phyloP scores from a whole-genome alignment of 225 moss, liverwort and hornwort species.

The Sphagnum contortum region DNA sequence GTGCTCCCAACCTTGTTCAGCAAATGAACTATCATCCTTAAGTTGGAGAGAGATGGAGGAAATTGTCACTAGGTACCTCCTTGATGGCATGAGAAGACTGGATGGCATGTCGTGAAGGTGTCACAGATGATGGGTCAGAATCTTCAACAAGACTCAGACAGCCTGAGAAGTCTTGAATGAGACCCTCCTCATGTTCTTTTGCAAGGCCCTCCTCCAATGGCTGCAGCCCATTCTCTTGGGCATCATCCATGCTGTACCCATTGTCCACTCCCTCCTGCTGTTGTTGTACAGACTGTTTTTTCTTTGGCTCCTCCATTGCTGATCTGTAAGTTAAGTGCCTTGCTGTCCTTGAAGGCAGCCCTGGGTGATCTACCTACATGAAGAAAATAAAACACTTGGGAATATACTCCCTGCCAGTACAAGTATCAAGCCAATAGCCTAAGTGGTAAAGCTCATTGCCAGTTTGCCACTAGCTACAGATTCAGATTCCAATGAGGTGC shows the following conservation, averaged over 20 bases:
- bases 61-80: too few species aligned
- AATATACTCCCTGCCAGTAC: too few species aligned
- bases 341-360: constrained; percentile 73
- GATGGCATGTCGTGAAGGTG: too few species aligned
- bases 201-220: constrained; percentile 49
- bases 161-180: constrained; percentile 40
- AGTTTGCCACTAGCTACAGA: too few species aligned
- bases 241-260: constrained; percentile 17
- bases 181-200: constrained; percentile 79
- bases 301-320: constrained; percentile 72
- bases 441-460: too few species aligned
- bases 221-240: constrained; percentile 23
- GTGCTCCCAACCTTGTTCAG: too few species aligned
- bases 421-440: too few species aligned
- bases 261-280: constrained; percentile 28
- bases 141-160: constrained; percentile 64
- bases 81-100: too few species aligned
- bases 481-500: too few species aligned
- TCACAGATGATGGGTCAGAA: constrained; percentile 23
- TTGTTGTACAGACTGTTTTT: constrained; percentile 37
- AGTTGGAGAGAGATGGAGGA: too few species aligned
- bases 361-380: constrained; percentile 81
- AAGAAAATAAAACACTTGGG: too few species aligned
- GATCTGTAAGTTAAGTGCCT: constrained; percentile 59
- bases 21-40: too few species aligned